Percentiles rank a stretch among this genome's conserved stretches.
These are phyloP conservation scores for Monosporozyma aerobia DNA, from an alignment of 805 yeast species.

Conservation along the genomic window DNA sequence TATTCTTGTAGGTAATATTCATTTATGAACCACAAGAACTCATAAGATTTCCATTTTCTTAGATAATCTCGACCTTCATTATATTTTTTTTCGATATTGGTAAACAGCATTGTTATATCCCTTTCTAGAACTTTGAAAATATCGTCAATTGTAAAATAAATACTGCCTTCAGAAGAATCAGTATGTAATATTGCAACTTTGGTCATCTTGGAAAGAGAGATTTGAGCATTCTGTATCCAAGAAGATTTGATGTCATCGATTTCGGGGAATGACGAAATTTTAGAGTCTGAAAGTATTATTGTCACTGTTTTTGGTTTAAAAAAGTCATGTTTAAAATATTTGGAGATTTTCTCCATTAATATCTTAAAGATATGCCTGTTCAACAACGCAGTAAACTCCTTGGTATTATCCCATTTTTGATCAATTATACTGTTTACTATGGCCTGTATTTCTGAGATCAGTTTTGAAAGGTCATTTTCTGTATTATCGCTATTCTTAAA, in stretches of 20 bases:
- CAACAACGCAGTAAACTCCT: neutral
- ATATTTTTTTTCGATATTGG: neutral
- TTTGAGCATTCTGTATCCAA: constrained; percentile 1
- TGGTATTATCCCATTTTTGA: neutral
- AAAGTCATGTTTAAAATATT: neutral
- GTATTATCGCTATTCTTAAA: neutral
- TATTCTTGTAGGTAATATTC: constrained; percentile 4
- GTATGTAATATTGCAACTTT: neutral
- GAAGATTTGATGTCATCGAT: neutral
- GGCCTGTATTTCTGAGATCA: constrained; percentile 2
- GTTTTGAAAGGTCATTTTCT: neutral
- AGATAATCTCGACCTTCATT: neutral
- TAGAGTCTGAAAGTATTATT: constrained; percentile 2
- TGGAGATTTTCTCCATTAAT: neutral
- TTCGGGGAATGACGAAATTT: neutral
- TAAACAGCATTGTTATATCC: neutral
- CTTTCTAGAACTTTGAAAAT: neutral
- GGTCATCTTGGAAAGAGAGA: neutral
- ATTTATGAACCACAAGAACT: constrained; percentile 8
- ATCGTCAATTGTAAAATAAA: neutral
- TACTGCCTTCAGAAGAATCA: neutral
- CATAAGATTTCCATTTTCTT: neutral
- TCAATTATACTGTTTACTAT: constrained; percentile 1
- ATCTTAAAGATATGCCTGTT: constrained; percentile 2
- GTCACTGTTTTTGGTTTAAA: neutral